Evolutionary conservation across 192 early-diverging fungal genomes (phyloP).

Genomic region (Dissophora ornata): DNA sequence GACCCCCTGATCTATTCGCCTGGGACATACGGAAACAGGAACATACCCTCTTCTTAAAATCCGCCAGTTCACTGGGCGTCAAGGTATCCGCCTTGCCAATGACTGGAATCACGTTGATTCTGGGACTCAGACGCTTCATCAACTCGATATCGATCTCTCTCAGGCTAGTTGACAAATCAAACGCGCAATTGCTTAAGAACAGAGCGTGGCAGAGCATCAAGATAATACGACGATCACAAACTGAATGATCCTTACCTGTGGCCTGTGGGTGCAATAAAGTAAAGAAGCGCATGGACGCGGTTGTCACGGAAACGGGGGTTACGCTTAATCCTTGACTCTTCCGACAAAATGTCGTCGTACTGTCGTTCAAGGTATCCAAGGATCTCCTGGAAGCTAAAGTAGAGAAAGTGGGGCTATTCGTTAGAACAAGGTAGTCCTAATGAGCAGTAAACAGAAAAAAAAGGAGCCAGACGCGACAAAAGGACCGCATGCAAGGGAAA

Average conservation of each 20-base stretch:
- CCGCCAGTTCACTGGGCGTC: conserved; percentile 83
- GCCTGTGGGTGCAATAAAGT: conserved; percentile 99
- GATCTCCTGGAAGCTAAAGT: conserved; percentile 86
- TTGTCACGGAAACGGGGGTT: conserved; percentile 91
- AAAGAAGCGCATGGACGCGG: conserved; percentile 94
- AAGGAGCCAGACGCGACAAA: background rate
- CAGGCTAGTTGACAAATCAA: conserved; percentile 58
- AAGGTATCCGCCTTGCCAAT: conserved; percentile 94
- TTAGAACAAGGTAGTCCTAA: too few relatives aligned
- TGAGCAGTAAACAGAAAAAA: conserved; percentile 10
- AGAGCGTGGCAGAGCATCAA: too few relatives aligned
- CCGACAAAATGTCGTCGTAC: conserved; percentile 93
- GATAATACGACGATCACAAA: too few relatives aligned
- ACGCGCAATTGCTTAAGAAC: too few relatives aligned
- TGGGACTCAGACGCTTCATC: conserved; percentile 89
- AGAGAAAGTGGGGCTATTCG: too few relatives aligned
- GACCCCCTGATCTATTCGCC: too few relatives aligned
- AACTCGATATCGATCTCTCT: conserved; percentile 97
- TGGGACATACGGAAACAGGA: too few relatives aligned
- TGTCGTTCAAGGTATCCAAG: conserved; percentile 93
- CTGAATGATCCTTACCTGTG: too few relatives aligned
- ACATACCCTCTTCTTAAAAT: conserved; percentile 90
- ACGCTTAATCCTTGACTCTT: conserved; percentile 87
- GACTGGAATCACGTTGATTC: conserved; percentile 96
- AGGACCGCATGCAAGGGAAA: conserved; percentile 3